Conservation (phyloP, 306 rosid species). For the Neltuma alba region DNA sequence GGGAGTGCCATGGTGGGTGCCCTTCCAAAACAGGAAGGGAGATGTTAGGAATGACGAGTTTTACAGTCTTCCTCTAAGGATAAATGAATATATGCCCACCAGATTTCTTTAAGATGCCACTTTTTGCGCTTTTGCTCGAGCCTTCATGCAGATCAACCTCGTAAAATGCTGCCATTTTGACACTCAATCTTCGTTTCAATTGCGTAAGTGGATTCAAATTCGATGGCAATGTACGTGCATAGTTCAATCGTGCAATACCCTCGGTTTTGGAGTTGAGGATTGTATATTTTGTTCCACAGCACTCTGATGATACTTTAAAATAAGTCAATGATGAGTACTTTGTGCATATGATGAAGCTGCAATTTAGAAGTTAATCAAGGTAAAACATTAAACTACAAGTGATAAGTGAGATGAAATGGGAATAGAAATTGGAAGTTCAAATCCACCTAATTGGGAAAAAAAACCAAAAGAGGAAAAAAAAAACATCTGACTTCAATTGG, state of each 20-base stretch:
- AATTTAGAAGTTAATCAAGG: not conserved
- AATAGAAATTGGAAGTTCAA: not conserved
- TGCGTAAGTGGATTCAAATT: conserved; percentile 31
- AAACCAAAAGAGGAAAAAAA: not conserved
- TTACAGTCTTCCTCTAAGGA: conserved; percentile 67
- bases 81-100: conserved; percentile 64
- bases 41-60: conserved; percentile 80
- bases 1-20: conserved; percentile 88
- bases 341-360: not conserved
- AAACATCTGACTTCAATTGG: not conserved
- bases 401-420: not conserved
- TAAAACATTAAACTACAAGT: not conserved
- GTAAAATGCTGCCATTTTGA: conserved; percentile 28
- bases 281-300: conserved; percentile 2
- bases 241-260: not conserved
- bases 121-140: not conserved
- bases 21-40: conserved; percentile 79
- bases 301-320: not conserved
- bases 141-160: conserved; percentile 4
- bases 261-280: not conserved
- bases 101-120: conserved; percentile 51
- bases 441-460: not conserved
- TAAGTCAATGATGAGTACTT: not conserved
- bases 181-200: conserved; percentile 21
- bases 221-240: conserved; percentile 19